phyloP scores from a whole-genome alignment of 116 monocot genomes.

The Papilionanthe hybrid region DNA sequence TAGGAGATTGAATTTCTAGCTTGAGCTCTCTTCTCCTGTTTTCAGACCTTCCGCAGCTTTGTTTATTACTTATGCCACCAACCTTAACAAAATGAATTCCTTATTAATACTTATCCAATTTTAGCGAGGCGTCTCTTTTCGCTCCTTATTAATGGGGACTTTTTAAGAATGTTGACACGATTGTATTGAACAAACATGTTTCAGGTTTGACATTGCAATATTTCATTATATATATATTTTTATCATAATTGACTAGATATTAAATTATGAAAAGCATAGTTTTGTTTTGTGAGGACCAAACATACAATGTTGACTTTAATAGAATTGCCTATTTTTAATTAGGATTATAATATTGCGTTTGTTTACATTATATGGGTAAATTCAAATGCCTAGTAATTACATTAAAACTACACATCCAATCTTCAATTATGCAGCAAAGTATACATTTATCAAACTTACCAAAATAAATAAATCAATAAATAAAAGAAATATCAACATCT shows the following conservation, averaged over 20 bases:
- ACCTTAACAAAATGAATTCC: neutral
- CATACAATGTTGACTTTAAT: too few species aligned
- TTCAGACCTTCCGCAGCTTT: neutral
- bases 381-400: too few species aligned
- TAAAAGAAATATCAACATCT: too few species aligned
- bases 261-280: neutral
- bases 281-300: too few species aligned
- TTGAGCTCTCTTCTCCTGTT: neutral
- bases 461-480: too few species aligned
- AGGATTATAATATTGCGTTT: too few species aligned
- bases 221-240: neutral
- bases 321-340: too few species aligned
- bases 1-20: neutral
- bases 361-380: too few species aligned
- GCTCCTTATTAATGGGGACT: neutral
- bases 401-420: too few species aligned
- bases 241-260: neutral
- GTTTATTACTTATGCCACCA: neutral
- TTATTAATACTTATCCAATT: neutral
- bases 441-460: too few species aligned
- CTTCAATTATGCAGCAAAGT: too few species aligned
- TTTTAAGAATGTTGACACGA: too few species aligned
- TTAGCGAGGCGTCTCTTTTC: neutral
- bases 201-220: neutral
- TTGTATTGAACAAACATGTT: neutral